Evolutionary conservation across 805 yeast species (phyloP).

Genomic region (Candida adriatica): DNA sequence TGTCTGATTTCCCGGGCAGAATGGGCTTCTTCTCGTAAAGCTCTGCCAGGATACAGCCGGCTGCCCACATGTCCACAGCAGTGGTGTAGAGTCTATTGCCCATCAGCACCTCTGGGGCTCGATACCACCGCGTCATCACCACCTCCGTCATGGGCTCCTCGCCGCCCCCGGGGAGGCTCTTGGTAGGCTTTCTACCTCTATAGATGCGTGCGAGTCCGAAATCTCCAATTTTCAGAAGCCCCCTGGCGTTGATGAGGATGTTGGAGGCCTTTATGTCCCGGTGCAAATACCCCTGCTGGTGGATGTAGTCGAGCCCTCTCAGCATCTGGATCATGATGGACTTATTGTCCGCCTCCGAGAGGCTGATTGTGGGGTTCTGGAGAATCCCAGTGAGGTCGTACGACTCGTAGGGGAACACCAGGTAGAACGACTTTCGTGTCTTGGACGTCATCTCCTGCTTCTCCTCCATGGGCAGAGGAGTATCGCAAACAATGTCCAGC

Average conservation of each 20-base stretch:
- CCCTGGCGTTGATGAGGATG: slow-evolving; percentile 68
- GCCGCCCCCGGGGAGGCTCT: slow-evolving; percentile 39
- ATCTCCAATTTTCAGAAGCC: slow-evolving; percentile 85
- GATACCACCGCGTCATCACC: slow-evolving; percentile 96
- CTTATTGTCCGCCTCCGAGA: slow-evolving; percentile 67
- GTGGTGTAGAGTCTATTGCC: slow-evolving; percentile 87
- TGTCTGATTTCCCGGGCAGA: slow-evolving; percentile 75
- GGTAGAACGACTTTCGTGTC: slow-evolving; percentile 47
- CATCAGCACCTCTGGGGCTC: slow-evolving; percentile 88
- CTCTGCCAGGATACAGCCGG: slow-evolving; percentile 94
- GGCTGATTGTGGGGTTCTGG: slow-evolving; percentile 62
- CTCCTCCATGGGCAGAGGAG: slow-evolving; percentile 14
- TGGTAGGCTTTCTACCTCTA: slow-evolving; percentile 52
- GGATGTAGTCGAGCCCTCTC: slow-evolving; percentile 77
- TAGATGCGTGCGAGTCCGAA: slow-evolving; percentile 86
- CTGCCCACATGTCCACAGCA: slow-evolving; percentile 96
- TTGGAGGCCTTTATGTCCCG: slow-evolving; percentile 97
- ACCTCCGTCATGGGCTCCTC: slow-evolving; percentile 45
- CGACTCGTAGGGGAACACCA: slow-evolving; percentile 90
- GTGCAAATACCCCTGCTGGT: slow-evolving; percentile 54
- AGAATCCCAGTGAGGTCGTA: slow-evolving; percentile 86
- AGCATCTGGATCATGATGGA: slow-evolving; percentile 75
- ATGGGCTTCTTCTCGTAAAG: slow-evolving; percentile 77
- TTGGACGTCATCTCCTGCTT: slow-evolving; percentile 14
- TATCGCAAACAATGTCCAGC: slow-evolving; percentile 68